Evolutionary conservation across 2,329 filamentous ascomycete genomes (phyloP).

Genomic region (Alternaria novae-zelandiae): DNA sequence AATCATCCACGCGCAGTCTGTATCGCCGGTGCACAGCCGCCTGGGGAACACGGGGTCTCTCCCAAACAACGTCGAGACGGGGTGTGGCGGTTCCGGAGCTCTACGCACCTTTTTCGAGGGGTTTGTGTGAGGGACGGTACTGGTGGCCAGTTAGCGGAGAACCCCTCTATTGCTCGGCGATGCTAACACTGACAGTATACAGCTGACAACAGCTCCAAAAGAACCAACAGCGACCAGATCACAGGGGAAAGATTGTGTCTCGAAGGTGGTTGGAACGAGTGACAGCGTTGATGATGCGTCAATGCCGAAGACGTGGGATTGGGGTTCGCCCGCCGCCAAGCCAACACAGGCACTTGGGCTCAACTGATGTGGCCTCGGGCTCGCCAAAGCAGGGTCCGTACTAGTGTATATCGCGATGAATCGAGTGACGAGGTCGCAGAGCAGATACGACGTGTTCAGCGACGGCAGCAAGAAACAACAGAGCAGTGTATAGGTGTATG

Average conservation of each 20-base stretch:
- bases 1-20: conserved; percentile 2
- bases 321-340: conserved; percentile 44
- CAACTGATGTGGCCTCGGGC: conserved; percentile 41
- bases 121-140: conserved; percentile 35
- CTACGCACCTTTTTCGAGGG: conserved; percentile 41
- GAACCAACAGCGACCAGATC: conserved; percentile 16
- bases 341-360: conserved; percentile 29
- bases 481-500: neutral
- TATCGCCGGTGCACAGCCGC: neutral
- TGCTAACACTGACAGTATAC: conserved; percentile 33
- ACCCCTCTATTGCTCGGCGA: conserved; percentile 35
- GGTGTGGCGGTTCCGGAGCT: conserved; percentile 18
- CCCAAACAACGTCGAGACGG: neutral
- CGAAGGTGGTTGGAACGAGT: conserved; percentile 15
- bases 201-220: conserved; percentile 13
- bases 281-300: conserved; percentile 24
- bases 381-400: conserved; percentile 30
- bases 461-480: neutral
- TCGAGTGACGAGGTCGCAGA: neutral
- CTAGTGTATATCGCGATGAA: conserved; percentile 14
- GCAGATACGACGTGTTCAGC: neutral
- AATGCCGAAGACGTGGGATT: conserved; percentile 40
- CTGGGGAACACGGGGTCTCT: neutral
- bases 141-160: conserved; percentile 43
- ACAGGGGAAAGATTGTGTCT: conserved; percentile 7